A percentile compares a stretch with the other conserved stretches of the same genome.
These are phyloP conservation scores for Mycena maculata DNA, from an alignment of 768 basidiomycete genomes.

Conservation along the genomic window DNA sequence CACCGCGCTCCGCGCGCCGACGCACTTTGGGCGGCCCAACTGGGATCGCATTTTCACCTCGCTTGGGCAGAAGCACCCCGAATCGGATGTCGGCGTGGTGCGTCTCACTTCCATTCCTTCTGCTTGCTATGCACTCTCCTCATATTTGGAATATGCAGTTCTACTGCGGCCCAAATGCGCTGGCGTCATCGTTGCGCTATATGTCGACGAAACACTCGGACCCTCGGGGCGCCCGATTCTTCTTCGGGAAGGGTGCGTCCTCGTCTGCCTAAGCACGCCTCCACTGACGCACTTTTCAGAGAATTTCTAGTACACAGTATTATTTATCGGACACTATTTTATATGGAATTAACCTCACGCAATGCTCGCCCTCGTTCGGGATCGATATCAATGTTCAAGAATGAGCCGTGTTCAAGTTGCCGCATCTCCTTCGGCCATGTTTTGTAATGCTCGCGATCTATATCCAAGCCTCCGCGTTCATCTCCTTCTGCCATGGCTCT, in stretches of 20 bases:
- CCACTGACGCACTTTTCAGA: constrained; percentile 9
- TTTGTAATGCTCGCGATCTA: no score
- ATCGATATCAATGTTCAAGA: no score
- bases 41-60: constrained; percentile 81
- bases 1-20: constrained; percentile 88
- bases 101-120: constrained; percentile 37
- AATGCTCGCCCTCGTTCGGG: no score
- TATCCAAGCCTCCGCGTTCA: no score
- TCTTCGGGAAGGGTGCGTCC: constrained; percentile 71
- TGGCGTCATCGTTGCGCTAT: constrained; percentile 63
- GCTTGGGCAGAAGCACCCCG: constrained; percentile 84
- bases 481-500: no score
- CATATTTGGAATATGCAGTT: constrained; percentile 40
- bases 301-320: constrained; percentile 19
- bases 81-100: constrained; percentile 91
- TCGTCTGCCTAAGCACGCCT: not conserved
- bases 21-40: constrained; percentile 93
- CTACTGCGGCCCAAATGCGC: constrained; percentile 71
- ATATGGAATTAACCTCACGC: not conserved
- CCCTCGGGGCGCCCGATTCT: constrained; percentile 67
- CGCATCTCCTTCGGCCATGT: not conserved
- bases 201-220: constrained; percentile 73
- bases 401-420: no score
- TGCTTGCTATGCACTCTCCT: not conserved
- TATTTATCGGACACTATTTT: not conserved